Percentiles rank a stretch among this genome's conserved stretches.
Conservation (phyloP, 257 asterid genomes). For the Phtheirospermum japonicum region DNA sequence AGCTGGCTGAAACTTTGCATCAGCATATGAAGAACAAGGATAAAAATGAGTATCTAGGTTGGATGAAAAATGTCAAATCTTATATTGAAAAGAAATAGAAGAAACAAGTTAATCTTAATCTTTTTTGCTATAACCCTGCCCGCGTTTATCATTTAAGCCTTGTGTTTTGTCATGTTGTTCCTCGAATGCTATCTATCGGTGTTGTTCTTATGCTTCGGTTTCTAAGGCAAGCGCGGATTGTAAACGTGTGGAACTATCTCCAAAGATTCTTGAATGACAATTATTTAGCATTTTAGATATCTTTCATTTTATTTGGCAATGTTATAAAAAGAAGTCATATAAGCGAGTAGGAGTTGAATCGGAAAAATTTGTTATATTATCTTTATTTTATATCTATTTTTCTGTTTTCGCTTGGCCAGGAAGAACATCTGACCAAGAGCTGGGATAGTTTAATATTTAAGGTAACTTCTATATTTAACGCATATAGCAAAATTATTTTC, state of each 20-base stretch:
- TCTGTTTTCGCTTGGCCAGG: no score
- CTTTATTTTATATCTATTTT: no score
- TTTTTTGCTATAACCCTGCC: slow-evolving; percentile 20
- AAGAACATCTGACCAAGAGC: no score
- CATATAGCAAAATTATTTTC: no score
- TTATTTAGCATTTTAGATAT: slow-evolving; percentile 11
- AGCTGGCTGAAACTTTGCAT: slow-evolving; percentile 69
- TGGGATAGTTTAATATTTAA: no score
- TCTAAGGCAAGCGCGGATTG: slow-evolving; percentile 11
- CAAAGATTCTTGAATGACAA: slow-evolving; percentile 15
- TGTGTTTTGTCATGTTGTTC: neutral
- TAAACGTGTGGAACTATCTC: neutral
- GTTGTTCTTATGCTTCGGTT: slow-evolving; percentile 17
- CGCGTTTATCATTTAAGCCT: slow-evolving; percentile 6
- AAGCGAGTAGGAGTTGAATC: no score
- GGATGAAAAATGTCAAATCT: slow-evolving; percentile 63
- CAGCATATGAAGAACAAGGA: slow-evolving; percentile 66
- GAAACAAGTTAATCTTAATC: slow-evolving; percentile 6
- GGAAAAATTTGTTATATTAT: no score
- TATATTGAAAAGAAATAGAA: slow-evolving; percentile 52
- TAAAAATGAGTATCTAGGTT: slow-evolving; percentile 67
- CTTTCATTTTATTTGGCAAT: neutral
- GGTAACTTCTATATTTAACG: no score
- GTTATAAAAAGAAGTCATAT: no score
- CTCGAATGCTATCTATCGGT: neutral